Conservation (phyloP, 2,329 filamentous ascomycete genomes). For the Phyllosticta capitalensis region DNA sequence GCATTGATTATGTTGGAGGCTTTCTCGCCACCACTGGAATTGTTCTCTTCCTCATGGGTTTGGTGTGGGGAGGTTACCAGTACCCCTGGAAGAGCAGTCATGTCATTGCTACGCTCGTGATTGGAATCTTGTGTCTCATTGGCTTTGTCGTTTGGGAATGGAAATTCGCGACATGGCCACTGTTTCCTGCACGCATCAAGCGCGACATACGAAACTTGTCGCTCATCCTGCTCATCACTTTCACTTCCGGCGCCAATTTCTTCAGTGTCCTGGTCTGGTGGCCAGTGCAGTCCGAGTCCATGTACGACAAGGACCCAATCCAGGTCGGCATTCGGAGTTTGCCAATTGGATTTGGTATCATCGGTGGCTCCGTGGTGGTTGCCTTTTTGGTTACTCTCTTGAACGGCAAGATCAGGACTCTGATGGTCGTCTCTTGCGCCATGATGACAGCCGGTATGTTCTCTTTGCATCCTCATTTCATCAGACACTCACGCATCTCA, state of each 20-base stretch:
- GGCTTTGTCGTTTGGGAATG: slow-evolving; percentile 43
- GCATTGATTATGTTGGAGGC: slow-evolving; percentile 25
- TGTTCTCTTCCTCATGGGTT: slow-evolving; percentile 26
- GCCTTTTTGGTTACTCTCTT: slow-evolving; percentile 49
- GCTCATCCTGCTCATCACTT: slow-evolving; percentile 25
- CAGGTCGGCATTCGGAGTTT: slow-evolving; percentile 56
- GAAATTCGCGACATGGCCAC: slow-evolving; percentile 32
- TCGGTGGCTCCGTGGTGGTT: slow-evolving; percentile 50
- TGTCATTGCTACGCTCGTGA: slow-evolving; percentile 45
- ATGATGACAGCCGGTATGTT: slow-evolving; percentile 52
- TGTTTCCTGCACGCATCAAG: slow-evolving; percentile 31
- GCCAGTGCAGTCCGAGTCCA: slow-evolving; percentile 25
- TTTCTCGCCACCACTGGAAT: slow-evolving; percentile 22
- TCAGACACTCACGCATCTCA: neutral
- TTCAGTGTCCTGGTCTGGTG: slow-evolving; percentile 27
- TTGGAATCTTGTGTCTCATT: slow-evolving; percentile 41
- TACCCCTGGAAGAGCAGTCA: slow-evolving; percentile 48
- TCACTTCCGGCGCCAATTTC: slow-evolving; percentile 25
- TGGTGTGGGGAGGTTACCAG: slow-evolving; percentile 49
- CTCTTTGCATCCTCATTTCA: no score
- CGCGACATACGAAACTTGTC: slow-evolving; percentile 24
- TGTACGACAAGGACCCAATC: slow-evolving; percentile 47
- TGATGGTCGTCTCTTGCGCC: slow-evolving; percentile 50
- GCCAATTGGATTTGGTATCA: slow-evolving; percentile 55
- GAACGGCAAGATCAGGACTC: slow-evolving; percentile 48